These are phyloP conservation scores for Meira nashicola DNA, from an alignment of 1,284 basidiomycete genomes.

Conservation along the genomic window DNA sequence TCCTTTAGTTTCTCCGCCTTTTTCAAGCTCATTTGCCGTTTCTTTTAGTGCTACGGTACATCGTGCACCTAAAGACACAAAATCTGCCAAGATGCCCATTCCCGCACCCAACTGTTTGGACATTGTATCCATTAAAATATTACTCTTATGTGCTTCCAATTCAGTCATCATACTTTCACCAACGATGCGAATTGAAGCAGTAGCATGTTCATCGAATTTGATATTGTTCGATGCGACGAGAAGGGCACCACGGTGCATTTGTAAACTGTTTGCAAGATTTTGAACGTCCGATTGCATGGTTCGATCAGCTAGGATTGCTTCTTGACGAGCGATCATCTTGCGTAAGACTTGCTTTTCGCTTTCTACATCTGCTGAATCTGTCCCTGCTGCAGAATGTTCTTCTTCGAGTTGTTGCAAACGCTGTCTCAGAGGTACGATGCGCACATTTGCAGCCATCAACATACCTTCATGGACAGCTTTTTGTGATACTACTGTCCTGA, in stretches of 20 bases:
- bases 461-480: constrained; percentile 67
- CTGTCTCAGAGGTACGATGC: constrained; percentile 63
- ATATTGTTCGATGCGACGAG: constrained; percentile 73
- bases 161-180: constrained; percentile 66
- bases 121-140: no score
- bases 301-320: constrained; percentile 64
- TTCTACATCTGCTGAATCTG: constrained; percentile 56
- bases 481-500: constrained; percentile 51
- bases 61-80: constrained; percentile 73
- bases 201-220: constrained; percentile 68
- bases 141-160: constrained; percentile 61
- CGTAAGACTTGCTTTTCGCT: constrained; percentile 70
- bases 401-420: constrained; percentile 66
- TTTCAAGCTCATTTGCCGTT: constrained; percentile 57
- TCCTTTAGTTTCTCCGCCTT: not conserved
- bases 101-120: constrained; percentile 59
- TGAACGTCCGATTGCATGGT: constrained; percentile 63
- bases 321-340: constrained; percentile 67
- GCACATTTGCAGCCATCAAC: constrained; percentile 69
- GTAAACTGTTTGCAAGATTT: constrained; percentile 68
- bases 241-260: constrained; percentile 77
- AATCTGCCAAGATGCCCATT: constrained; percentile 65
- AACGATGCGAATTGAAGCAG: constrained; percentile 69
- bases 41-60: constrained; percentile 70
- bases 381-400: constrained; percentile 7